phyloP scores from a whole-genome alignment of 495 filamentous ascomycete genomes.

The Lasiosphaeria hispida region DNA sequence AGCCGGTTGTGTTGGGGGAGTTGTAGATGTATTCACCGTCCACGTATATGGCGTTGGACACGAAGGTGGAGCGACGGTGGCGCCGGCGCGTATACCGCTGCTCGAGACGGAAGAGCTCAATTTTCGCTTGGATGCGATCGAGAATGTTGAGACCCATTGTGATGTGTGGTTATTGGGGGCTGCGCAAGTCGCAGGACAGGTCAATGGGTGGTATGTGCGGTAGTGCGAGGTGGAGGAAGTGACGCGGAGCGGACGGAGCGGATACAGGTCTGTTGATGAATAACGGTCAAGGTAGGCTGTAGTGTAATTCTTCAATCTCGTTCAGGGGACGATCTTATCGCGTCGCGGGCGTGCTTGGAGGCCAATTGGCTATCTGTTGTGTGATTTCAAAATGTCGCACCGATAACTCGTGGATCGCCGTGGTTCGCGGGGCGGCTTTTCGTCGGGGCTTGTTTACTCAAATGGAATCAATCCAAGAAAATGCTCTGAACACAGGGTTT shows the following conservation, averaged over 20 bases:
- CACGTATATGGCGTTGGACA: conserved; percentile 81
- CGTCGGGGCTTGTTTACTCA: background rate
- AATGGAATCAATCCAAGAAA: background rate
- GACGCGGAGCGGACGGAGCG: no score
- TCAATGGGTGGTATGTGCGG: background rate
- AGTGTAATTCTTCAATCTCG: conserved; percentile 9
- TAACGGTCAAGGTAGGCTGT: background rate
- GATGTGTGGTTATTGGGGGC: background rate
- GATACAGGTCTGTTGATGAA: background rate
- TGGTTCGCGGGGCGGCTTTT: conserved; percentile 2
- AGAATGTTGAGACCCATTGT: conserved; percentile 44
- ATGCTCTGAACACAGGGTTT: background rate
- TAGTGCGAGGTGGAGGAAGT: background rate
- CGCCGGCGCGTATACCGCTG: conserved; percentile 86
- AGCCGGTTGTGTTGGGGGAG: conserved; percentile 49
- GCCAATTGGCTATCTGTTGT: conserved; percentile 11
- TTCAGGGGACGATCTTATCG: background rate
- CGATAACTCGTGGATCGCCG: conserved; percentile 10
- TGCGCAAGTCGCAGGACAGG: background rate
- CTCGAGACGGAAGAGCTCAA: conserved; percentile 90
- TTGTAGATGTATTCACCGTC: conserved; percentile 87
- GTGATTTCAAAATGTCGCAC: conserved; percentile 11
- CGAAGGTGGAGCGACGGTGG: conserved; percentile 76
- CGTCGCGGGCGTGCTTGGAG: background rate
- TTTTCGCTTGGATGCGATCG: conserved; percentile 56